phyloP scores from a whole-genome alignment of 2,329 filamentous ascomycete species.

The Aspergillus cejpii region DNA sequence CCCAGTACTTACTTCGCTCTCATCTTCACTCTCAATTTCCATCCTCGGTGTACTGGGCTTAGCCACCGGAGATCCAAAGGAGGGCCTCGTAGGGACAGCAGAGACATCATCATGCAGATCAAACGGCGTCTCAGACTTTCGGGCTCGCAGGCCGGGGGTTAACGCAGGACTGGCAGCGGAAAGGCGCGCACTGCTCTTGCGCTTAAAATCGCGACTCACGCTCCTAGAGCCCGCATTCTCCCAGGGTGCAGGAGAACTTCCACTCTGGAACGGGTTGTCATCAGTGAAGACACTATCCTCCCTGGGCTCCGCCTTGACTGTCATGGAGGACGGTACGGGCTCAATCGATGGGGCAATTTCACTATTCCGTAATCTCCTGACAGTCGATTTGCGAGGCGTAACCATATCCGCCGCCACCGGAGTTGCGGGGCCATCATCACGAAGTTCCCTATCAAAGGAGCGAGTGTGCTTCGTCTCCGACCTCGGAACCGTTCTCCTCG shows the following conservation, averaged over 20 bases:
- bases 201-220: conserved; percentile 37
- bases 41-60: conserved; percentile 30
- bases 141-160: conserved; percentile 24
- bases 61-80: conserved; percentile 50
- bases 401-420: conserved; percentile 33
- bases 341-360: conserved; percentile 36
- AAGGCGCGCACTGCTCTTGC: conserved; percentile 47
- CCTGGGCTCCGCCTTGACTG: conserved; percentile 40
- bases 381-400: conserved; percentile 40
- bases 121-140: conserved; percentile 28
- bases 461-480: conserved; percentile 32
- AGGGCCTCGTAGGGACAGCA: conserved; percentile 50
- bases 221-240: conserved; percentile 41
- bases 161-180: conserved; percentile 25
- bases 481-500: conserved; percentile 30
- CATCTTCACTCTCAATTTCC: conserved; percentile 37
- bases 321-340: conserved; percentile 33
- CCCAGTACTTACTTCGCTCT: conserved; percentile 54
- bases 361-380: conserved; percentile 49
- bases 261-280: conserved; percentile 90
- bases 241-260: conserved; percentile 59
- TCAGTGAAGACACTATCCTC: conserved; percentile 68
- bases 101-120: conserved; percentile 48
- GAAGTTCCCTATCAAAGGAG: conserved; percentile 28
- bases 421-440: conserved; percentile 28